These are phyloP conservation scores for Solanum appendiculatum DNA, from an alignment of 257 asterid species.

Conservation along the genomic window DNA sequence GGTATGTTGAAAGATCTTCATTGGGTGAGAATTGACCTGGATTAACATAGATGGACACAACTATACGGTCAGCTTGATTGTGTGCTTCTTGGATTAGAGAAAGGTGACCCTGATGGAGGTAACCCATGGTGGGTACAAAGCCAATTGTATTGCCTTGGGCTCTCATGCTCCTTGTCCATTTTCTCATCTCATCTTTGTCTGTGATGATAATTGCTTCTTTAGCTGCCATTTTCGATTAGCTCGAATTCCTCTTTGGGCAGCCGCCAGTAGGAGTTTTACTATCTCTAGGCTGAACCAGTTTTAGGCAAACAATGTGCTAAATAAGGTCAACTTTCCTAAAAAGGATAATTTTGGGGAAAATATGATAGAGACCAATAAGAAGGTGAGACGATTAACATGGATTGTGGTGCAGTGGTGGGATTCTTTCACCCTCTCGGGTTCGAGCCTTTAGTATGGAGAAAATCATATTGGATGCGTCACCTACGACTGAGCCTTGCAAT, in stretches of 20 bases:
- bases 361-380: too few species aligned
- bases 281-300: background rate
- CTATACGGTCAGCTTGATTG: constrained; percentile 40
- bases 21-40: constrained; percentile 90
- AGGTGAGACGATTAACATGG: too few species aligned
- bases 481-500: too few species aligned
- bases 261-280: background rate
- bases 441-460: too few species aligned
- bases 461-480: too few species aligned
- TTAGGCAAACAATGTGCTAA: too few species aligned
- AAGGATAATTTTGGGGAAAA: too few species aligned
- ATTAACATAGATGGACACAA: constrained; percentile 79
- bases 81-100: constrained; percentile 58
- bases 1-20: constrained; percentile 94
- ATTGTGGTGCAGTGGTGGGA: too few species aligned
- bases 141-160: constrained; percentile 57
- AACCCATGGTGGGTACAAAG: constrained; percentile 93
- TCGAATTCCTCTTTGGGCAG: background rate
- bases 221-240: constrained; percentile 20
- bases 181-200: constrained; percentile 58
- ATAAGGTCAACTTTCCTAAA: too few species aligned
- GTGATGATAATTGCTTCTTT: constrained; percentile 49
- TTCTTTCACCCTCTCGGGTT: too few species aligned
- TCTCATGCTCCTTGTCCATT: constrained; percentile 67
- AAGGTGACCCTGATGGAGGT: constrained; percentile 86